Evolutionary conservation across 345 rosid species (phyloP), one percentile per base, ranked within the genome.

Genomic region (Cardamine resedifolia): DNA sequence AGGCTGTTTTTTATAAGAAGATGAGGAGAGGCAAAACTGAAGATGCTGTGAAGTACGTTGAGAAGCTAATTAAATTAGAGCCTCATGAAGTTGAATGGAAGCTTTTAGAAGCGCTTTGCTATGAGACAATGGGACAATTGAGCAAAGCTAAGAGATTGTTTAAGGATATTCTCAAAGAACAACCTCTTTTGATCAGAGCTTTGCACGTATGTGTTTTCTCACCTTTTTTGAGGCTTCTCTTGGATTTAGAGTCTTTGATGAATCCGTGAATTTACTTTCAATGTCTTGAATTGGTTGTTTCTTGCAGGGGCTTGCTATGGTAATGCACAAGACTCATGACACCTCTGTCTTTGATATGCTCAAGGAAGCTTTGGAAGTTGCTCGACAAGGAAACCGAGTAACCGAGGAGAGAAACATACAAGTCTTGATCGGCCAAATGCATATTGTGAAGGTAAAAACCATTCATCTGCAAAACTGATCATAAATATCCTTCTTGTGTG

Each of bases 11-110:
- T 80, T 74, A 87, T 49, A 75, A 70, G 78, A 94, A 89, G 85
- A 89, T 88, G 91, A 94, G 95, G 81, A 85, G 79, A 64, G 91
- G 96, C 14, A 82, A 76, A 76, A 73, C 72, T 58, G 73, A 81
- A 75, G 91, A 85, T 61, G 96, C 97, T 68, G 78, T 88, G 64
- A 76, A 78, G 43, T 88, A 66, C 70, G 88, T 91, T 67, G 83
- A 85, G 82, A 87, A 77, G 70, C 76, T 94, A 70, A 84, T 85
- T 50, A 81, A 82, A 18, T 73, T 83, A 18, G 91, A 86, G 77
- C 95, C 92, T 14, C 39, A 76, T 45, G 96, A 89, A 72, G 86
- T 88, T 8, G 98, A 94, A 52, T 94, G 96, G 98, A 94, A 85
- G 87, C 90, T 94, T 44, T 71, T 94, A 70, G 83, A 87, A 82